phyloP scores from a whole-genome alignment of 192 early-diverging fungal species.

The Coemansia sp. region DNA sequence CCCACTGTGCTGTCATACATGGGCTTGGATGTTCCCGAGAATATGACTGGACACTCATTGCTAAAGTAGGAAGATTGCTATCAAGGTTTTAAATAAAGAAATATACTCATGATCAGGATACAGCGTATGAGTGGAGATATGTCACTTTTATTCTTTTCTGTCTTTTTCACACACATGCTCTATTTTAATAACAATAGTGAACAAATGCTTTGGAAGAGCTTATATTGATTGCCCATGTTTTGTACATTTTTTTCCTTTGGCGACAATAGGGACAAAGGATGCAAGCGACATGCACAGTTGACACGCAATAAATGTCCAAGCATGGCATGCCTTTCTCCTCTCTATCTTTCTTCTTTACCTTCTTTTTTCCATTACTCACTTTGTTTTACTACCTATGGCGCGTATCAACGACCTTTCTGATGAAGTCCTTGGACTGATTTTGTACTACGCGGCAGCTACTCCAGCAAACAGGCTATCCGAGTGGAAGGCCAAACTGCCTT shows the following conservation, averaged over 20 bases:
- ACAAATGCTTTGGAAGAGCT: no score
- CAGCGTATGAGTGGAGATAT: no score
- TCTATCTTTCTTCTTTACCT: background rate
- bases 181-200: no score
- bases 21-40: slow-evolving; percentile 90
- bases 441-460: background rate
- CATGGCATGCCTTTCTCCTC: background rate
- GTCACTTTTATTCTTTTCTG: no score
- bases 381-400: background rate
- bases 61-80: slow-evolving; percentile 34
- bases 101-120: no score
- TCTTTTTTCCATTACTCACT: background rate
- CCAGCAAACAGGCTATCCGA: background rate
- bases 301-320: background rate
- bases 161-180: no score
- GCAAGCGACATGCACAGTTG: slow-evolving; percentile 29
- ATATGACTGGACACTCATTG: slow-evolving; percentile 89
- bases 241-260: no score
- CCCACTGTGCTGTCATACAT: slow-evolving; percentile 92
- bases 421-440: background rate
- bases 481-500: background rate
- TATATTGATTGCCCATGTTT: no score
- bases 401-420: background rate
- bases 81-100: no score
- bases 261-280: background rate